Conservation (phyloP, 225 moss, liverwort and hornwort genomes). For the Polytrichum commune region DNA sequence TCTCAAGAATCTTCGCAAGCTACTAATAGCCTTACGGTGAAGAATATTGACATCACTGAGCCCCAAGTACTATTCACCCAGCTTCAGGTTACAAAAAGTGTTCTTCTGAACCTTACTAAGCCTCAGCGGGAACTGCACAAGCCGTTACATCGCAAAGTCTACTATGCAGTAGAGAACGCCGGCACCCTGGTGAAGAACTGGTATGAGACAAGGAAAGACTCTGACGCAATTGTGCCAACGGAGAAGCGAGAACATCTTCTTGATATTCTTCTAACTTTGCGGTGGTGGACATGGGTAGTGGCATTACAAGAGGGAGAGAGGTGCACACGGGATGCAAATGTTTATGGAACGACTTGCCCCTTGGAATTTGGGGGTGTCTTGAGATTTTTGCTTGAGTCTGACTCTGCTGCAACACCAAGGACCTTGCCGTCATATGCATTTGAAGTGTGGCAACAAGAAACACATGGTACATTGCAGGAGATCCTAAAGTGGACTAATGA, state of each 20-base stretch:
- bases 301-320: not conserved
- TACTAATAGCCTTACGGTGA: not conserved
- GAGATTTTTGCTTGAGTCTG: not conserved
- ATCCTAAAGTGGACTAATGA: not conserved
- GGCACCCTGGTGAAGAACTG: too few relatives aligned
- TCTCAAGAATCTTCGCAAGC: not conserved
- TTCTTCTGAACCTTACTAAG: not conserved
- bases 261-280: not conserved
- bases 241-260: not conserved
- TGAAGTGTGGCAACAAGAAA: not conserved
- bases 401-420: not conserved
- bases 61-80: not conserved
- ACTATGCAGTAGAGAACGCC: not conserved
- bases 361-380: not conserved
- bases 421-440: not conserved
- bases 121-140: not conserved
- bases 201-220: not conserved
- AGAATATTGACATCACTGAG: not conserved
- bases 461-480: too few relatives aligned
- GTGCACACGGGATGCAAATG: not conserved
- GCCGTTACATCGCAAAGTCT: not conserved
- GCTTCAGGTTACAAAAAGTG: not conserved
- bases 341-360: not conserved
- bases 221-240: not conserved
- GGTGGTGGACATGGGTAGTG: conserved; percentile 2